These are phyloP conservation scores for Hyaloperonospora brassicae DNA, from an alignment of 352 stramenopile species.

Conservation along the genomic window DNA sequence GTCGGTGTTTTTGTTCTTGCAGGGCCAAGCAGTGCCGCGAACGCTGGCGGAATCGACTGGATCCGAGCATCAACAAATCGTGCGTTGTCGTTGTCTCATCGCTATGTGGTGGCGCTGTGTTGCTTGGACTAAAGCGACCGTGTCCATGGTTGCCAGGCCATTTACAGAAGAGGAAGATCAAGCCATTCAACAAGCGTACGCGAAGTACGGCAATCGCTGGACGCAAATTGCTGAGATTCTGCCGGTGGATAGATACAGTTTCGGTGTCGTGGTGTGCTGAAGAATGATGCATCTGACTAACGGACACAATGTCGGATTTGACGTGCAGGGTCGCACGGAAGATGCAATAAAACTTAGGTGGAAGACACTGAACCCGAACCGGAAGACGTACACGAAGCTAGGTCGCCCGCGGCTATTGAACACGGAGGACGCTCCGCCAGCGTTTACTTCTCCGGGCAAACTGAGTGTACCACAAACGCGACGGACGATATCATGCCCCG, in stretches of 20 bases:
- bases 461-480: conserved; percentile 13
- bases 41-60: conserved; percentile 94
- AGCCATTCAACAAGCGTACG: conserved; percentile 67
- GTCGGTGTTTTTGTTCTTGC: background rate
- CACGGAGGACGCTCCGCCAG: conserved; percentile 30
- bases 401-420: conserved; percentile 58
- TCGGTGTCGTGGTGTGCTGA: background rate
- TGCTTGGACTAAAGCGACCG: background rate
- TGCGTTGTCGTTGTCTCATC: conserved; percentile 15
- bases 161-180: conserved; percentile 66
- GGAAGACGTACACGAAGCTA: conserved; percentile 64
- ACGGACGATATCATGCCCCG: background rate
- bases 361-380: conserved; percentile 79
- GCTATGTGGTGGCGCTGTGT: background rate
- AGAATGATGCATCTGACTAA: background rate
- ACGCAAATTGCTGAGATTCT: conserved; percentile 80
- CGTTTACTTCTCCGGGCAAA: conserved; percentile 26
- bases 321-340: conserved; percentile 54
- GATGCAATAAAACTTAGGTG: conserved; percentile 76
- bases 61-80: conserved; percentile 89
- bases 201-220: conserved; percentile 83
- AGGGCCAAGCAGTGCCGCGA: conserved; percentile 94
- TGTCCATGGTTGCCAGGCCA: conserved; percentile 24
- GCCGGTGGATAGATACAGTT: conserved; percentile 26
- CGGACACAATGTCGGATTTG: background rate